phyloP scores from a whole-genome alignment of 2,329 filamentous ascomycete genomes.

The Arthrobotrys megalospora region DNA sequence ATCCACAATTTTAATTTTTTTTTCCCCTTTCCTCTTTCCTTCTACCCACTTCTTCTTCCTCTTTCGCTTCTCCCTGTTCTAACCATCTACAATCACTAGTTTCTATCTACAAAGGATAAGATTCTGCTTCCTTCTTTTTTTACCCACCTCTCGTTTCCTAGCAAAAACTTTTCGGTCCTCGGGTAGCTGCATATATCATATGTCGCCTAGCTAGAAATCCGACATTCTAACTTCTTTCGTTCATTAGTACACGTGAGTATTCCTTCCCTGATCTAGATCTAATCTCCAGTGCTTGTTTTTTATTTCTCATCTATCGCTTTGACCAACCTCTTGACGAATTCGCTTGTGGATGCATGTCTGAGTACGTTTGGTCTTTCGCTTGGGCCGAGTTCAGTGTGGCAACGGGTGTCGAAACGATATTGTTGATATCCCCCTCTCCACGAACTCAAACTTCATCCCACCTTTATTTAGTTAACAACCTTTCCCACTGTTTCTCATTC shows the following conservation, averaged over 20 bases:
- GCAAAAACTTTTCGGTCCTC: background rate
- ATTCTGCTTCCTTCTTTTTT: background rate
- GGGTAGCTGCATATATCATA: conserved; percentile 7
- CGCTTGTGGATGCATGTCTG: conserved; percentile 9
- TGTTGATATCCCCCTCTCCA: conserved; percentile 2
- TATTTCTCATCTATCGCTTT: background rate
- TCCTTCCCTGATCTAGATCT: background rate
- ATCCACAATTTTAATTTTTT: background rate
- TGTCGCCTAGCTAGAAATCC: conserved; percentile 8
- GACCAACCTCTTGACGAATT: conserved; percentile 1
- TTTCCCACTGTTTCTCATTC: background rate
- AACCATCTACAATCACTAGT: conserved; percentile 9
- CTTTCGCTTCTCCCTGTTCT: conserved; percentile 2
- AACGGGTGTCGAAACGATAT: background rate
- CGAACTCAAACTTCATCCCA: background rate
- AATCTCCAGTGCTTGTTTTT: background rate
- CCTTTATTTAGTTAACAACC: conserved; percentile 1
- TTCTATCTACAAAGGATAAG: background rate
- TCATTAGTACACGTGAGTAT: conserved; percentile 15
- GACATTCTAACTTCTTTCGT: background rate
- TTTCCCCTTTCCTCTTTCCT: background rate
- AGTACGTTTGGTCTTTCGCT: background rate
- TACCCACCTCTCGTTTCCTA: background rate
- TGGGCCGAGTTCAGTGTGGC: conserved; percentile 1
- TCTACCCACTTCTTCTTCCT: conserved; percentile 29